phyloP scores from a whole-genome alignment of 345 rosid genomes.

The Eucalyptus shirleyi region DNA sequence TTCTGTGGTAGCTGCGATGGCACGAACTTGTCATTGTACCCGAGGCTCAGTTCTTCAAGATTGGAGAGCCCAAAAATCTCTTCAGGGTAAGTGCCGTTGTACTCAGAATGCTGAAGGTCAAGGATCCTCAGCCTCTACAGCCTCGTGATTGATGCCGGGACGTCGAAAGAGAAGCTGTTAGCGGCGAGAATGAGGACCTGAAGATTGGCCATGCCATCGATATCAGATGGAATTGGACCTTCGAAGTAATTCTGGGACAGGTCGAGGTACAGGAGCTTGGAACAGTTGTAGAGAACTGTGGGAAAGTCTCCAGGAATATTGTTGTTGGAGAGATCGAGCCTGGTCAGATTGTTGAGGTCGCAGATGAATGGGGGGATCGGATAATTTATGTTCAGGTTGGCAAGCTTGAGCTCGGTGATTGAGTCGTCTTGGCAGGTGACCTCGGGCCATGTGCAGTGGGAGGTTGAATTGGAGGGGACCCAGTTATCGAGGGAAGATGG shows the following conservation, averaged over 20 bases:
- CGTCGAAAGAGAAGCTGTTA: conserved; percentile 27
- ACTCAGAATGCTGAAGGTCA: conserved; percentile 9
- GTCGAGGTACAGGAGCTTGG: conserved; percentile 30
- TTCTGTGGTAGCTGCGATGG: conserved; percentile 14
- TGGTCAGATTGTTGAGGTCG: neutral
- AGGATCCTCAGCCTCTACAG: conserved; percentile 17
- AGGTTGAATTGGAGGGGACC: conserved; percentile 4
- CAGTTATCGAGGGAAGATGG: conserved; percentile 21
- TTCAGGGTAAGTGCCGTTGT: conserved; percentile 24
- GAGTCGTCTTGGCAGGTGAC: conserved; percentile 21
- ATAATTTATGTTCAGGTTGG: conserved; percentile 1
- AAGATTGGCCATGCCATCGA: conserved; percentile 22
- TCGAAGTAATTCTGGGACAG: conserved; percentile 34
- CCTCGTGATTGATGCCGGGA: conserved; percentile 24
- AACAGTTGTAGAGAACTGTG: neutral
- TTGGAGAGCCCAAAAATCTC: conserved; percentile 28
- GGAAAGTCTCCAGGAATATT: conserved; percentile 16
- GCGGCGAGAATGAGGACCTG: conserved; percentile 4
- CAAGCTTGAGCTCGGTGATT: conserved; percentile 9
- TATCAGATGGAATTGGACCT: conserved; percentile 26
- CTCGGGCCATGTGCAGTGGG: conserved; percentile 51
- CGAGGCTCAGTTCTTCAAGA: conserved; percentile 16
- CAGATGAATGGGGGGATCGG: conserved; percentile 24
- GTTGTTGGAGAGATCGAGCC: neutral
- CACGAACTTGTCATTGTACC: neutral